A percentile compares a stretch with the other conserved stretches of the same genome.
phyloP scores from a whole-genome alignment of 2,329 filamentous ascomycete genomes.

The Lachnellula cervina region DNA sequence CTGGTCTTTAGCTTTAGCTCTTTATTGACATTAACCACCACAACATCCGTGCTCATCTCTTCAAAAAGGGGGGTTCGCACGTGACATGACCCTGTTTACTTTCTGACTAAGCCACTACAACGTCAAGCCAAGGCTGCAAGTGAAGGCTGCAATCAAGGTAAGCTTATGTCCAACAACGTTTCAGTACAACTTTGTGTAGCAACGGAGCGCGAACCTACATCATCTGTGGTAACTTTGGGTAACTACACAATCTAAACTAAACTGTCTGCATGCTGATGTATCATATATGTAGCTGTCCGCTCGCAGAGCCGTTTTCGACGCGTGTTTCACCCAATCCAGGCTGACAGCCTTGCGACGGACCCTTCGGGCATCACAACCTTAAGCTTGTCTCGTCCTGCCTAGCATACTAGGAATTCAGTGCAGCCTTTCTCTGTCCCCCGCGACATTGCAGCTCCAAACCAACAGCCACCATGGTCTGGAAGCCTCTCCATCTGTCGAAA shows the following conservation, averaged over 20 bases:
- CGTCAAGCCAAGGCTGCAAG: neutral
- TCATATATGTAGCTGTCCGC: constrained; percentile 10
- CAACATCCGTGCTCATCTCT: too few relatives aligned
- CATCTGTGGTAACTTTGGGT: constrained; percentile 5
- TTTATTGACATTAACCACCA: too few relatives aligned
- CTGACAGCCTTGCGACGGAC: constrained; percentile 16
- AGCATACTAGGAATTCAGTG: too few relatives aligned
- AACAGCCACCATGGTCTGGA: constrained; percentile 23
- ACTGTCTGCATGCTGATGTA: neutral
- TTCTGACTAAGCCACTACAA: neutral
- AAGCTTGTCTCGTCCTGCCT: too few relatives aligned
- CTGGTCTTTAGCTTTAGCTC: too few relatives aligned
- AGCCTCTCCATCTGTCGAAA: constrained; percentile 16
- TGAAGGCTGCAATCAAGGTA: neutral
- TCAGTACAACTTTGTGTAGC: neutral
- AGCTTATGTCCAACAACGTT: neutral
- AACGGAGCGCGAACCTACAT: constrained; percentile 8
- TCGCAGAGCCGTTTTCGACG: neutral
- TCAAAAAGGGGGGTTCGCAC: neutral
- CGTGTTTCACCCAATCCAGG: neutral
- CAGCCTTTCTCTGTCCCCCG: too few relatives aligned
- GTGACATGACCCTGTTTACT: neutral
- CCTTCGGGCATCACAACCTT: neutral
- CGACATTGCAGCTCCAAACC: neutral
- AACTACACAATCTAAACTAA: constrained; percentile 2